These are phyloP conservation scores for Bryopsis sp. DNA, from an alignment of 139 green algal genomes.

Conservation along the genomic window DNA sequence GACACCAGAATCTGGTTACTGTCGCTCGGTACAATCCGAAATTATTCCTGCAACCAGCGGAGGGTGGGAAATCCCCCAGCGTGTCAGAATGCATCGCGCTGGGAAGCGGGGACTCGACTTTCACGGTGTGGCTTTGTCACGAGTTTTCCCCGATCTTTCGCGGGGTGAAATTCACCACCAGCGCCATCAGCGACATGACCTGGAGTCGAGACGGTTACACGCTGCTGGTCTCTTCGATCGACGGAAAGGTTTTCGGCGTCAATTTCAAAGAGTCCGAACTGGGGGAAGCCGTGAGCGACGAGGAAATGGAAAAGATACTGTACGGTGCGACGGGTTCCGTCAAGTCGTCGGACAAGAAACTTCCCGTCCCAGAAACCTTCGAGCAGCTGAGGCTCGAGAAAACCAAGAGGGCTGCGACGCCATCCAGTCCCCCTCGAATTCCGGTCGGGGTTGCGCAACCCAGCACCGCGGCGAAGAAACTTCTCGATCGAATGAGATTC, in stretches of 20 bases:
- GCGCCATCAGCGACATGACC: neutral
- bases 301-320: no score
- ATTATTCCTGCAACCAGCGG: slow-evolving; percentile 10
- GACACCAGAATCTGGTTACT: slow-evolving; percentile 6
- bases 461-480: no score
- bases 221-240: neutral
- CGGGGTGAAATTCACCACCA: neutral
- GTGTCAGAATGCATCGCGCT: neutral
- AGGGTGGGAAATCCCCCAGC: neutral
- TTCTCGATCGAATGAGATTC: no score
- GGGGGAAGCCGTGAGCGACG: neutral
- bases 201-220: slow-evolving; percentile 11
- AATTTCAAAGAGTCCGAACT: slow-evolving; percentile 7
- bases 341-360: no score
- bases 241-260: neutral
- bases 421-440: no score
- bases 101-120: neutral
- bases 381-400: no score
- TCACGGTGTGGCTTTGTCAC: neutral
- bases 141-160: neutral
- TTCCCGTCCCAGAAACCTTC: no score
- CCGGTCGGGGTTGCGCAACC: no score
- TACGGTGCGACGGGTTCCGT: no score
- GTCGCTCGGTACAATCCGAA: slow-evolving; percentile 13
- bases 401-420: no score